Percentiles rank a stretch among this genome's conserved stretches.
Evolutionary conservation across 1,284 basidiomycete species (phyloP).

Genomic region (Cystobasidium slooffiae): DNA sequence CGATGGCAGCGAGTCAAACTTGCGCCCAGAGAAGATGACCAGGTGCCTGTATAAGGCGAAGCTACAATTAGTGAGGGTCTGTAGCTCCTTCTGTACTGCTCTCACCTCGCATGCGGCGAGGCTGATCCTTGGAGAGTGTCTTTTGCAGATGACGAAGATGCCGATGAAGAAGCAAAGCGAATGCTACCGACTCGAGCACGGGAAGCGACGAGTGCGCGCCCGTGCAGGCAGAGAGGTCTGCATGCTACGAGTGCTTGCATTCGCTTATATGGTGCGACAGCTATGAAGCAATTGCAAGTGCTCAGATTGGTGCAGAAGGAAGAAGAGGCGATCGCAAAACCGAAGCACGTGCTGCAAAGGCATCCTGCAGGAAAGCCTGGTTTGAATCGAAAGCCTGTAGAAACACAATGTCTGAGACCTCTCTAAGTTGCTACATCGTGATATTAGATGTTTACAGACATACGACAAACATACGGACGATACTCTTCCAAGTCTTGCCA

Average conservation of each 20-base stretch:
- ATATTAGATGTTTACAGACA: no score
- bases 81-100: neutral
- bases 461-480: no score
- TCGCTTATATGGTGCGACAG: neutral
- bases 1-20: constrained; percentile 44
- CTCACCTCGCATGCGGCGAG: constrained; percentile 27
- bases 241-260: constrained; percentile 14
- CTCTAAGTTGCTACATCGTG: no score
- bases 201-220: neutral
- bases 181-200: no score
- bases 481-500: neutral
- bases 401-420: no score
- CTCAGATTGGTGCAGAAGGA: neutral
- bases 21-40: constrained; percentile 37
- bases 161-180: neutral
- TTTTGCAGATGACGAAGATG: neutral
- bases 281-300: neutral
- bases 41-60: constrained; percentile 21
- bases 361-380: no score
- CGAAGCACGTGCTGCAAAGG: constrained; percentile 8
- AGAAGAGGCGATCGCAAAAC: neutral
- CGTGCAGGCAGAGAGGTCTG: constrained; percentile 6
- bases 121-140: constrained; percentile 25
- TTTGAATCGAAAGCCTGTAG: no score
- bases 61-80: neutral